phyloP scores from a whole-genome alignment of 2,329 filamentous ascomycete genomes.

The Sphaerulina musiva region DNA sequence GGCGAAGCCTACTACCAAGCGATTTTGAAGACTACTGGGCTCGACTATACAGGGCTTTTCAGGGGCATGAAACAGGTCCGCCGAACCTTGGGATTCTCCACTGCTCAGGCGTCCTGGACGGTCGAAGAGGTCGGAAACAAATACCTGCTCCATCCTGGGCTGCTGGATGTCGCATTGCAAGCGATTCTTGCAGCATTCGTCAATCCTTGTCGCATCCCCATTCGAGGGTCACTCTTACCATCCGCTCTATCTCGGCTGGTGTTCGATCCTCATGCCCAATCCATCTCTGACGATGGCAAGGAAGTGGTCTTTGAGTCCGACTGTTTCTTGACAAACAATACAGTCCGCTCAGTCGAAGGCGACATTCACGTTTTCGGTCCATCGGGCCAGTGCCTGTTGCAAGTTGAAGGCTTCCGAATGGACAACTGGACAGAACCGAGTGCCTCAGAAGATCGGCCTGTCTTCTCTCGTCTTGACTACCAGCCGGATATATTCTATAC shows the following conservation, averaged over 20 bases:
- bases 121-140: constrained; percentile 15
- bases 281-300: constrained; percentile 24
- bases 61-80: constrained; percentile 17
- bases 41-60: constrained; percentile 18
- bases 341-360: constrained; percentile 16
- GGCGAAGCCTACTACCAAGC: constrained; percentile 19
- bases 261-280: constrained; percentile 13
- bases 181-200: constrained; percentile 28
- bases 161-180: constrained; percentile 33
- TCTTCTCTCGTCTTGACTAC: constrained; percentile 16
- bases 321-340: constrained; percentile 18
- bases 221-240: constrained; percentile 17
- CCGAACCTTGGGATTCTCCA: constrained; percentile 16
- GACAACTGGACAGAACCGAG: constrained; percentile 14
- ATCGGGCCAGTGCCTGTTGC: constrained; percentile 12
- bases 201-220: constrained; percentile 23
- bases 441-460: constrained; percentile 14
- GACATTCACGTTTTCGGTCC: constrained; percentile 22
- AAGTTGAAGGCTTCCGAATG: constrained; percentile 20
- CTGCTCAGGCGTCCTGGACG: constrained; percentile 15
- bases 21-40: constrained; percentile 17
- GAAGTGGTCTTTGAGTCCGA: constrained; percentile 16
- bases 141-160: constrained; percentile 28
- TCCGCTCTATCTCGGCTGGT: constrained; percentile 15
- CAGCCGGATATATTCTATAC: constrained; percentile 17